Evolutionary conservation across 192 early-diverging fungal species (phyloP).

Genomic region (Linnemannia elongata): DNA sequence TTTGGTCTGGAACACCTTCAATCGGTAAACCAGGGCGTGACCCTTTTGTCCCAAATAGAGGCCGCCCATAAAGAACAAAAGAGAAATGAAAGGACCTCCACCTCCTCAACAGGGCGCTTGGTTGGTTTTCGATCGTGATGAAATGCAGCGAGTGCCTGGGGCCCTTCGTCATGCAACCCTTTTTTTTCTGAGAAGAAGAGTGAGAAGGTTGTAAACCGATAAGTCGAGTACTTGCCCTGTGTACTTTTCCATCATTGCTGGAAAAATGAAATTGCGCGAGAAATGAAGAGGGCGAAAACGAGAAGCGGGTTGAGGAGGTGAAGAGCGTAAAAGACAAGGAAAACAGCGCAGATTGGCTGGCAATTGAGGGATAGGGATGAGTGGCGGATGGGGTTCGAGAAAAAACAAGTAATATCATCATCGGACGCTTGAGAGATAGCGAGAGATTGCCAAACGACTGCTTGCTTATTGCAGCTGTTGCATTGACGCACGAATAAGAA

Average conservation of each 20-base stretch:
- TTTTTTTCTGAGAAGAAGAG: not conserved
- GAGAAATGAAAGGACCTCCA: not conserved
- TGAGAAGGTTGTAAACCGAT: not conserved
- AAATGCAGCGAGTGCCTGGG: conserved; percentile 6
- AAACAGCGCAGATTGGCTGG: not conserved
- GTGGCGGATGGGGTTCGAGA: not conserved
- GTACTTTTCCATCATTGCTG: not conserved
- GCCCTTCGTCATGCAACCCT: conserved; percentile 4
- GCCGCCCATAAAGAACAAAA: not conserved
- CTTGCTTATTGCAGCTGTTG: not conserved
- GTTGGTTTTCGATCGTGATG: conserved; percentile 5
- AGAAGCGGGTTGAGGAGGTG: not conserved
- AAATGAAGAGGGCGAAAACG: not conserved
- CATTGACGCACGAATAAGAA: not conserved
- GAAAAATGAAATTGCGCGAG: too few relatives aligned
- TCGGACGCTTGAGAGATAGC: not conserved
- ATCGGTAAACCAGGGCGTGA: not conserved
- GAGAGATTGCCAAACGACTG: not conserved
- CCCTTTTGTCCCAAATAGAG: not conserved
- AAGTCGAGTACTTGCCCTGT: conserved; percentile 7
- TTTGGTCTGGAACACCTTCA: not conserved
- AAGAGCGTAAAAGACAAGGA: not conserved
- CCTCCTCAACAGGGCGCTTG: not conserved
- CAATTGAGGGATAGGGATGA: not conserved
- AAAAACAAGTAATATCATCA: conserved; percentile 6